Conservation (phyloP, 2,329 filamentous ascomycete species). For the Venturia pyrina region DNA sequence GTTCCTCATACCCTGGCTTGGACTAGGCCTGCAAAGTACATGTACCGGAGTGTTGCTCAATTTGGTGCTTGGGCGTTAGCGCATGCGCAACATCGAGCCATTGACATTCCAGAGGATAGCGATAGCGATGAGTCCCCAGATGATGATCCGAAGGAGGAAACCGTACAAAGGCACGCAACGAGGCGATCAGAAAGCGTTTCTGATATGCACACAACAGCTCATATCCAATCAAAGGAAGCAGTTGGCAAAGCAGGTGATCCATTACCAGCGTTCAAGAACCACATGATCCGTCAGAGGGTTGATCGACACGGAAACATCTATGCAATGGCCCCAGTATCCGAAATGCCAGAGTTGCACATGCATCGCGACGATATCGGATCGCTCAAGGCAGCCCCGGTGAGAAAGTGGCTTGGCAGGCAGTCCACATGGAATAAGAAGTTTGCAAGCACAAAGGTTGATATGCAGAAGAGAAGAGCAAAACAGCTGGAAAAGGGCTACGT, state of each 20-base stretch:
- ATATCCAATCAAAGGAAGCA: slow-evolving; percentile 7
- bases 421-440: slow-evolving; percentile 65
- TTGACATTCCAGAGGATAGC: slow-evolving; percentile 70
- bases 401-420: slow-evolving; percentile 74
- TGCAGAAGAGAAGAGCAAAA: slow-evolving; percentile 63
- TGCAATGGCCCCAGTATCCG: slow-evolving; percentile 51
- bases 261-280: slow-evolving; percentile 64
- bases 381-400: slow-evolving; percentile 68
- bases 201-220: neutral
- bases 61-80: slow-evolving; percentile 90
- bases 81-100: slow-evolving; percentile 65
- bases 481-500: slow-evolving; percentile 66
- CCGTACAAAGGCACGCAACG: slow-evolving; percentile 11
- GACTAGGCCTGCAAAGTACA: slow-evolving; percentile 88
- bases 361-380: slow-evolving; percentile 59
- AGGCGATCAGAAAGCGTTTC: slow-evolving; percentile 16
- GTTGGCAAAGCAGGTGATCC: slow-evolving; percentile 83
- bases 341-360: slow-evolving; percentile 58
- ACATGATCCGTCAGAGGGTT: slow-evolving; percentile 89
- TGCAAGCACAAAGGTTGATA: slow-evolving; percentile 52
- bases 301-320: slow-evolving; percentile 67
- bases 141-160: neutral
- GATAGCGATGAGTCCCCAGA: slow-evolving; percentile 5
- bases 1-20: slow-evolving; percentile 90
- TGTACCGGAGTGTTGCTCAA: slow-evolving; percentile 87